Conservation (phyloP, 2,329 filamentous ascomycete species). For the Phyllosticta ampelicida region DNA sequence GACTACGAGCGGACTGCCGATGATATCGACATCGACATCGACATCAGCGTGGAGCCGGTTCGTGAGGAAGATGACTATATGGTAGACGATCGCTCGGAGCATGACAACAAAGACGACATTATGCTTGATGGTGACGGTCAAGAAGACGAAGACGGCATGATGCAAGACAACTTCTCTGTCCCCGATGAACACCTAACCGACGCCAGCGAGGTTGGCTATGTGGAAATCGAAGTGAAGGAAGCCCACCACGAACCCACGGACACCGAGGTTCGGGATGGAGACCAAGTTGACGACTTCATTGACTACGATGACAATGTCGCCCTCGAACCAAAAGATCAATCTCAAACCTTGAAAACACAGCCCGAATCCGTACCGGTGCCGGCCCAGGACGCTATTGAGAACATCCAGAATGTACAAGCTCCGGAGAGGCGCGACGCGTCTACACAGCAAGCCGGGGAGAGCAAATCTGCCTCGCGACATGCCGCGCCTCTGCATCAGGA, state of each 20-base stretch:
- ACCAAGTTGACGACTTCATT: constrained; percentile 12
- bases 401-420: neutral
- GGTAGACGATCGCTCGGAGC: constrained; percentile 36
- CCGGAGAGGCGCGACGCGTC: neutral
- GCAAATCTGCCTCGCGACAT: neutral
- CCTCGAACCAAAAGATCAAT: neutral
- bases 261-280: constrained; percentile 13
- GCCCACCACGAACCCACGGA: neutral
- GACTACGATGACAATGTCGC: constrained; percentile 9
- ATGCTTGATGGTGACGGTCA: constrained; percentile 25
- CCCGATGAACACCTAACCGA: constrained; percentile 14
- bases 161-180: constrained; percentile 10
- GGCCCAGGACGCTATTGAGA: neutral
- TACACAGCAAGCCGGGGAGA: neutral
- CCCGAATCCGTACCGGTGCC: neutral
- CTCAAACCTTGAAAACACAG: neutral
- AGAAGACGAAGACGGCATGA: constrained; percentile 10
- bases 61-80: constrained; percentile 41
- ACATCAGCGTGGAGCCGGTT: constrained; percentile 28
- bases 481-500: neutral
- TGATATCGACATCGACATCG: constrained; percentile 51
- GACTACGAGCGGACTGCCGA: constrained; percentile 34
- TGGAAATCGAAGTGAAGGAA: constrained; percentile 9
- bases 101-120: constrained; percentile 23
- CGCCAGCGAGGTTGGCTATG: constrained; percentile 10